Evolutionary conservation across 2,329 filamentous ascomycete species (phyloP).

Genomic region (Hymenoscyphus repandus): DNA sequence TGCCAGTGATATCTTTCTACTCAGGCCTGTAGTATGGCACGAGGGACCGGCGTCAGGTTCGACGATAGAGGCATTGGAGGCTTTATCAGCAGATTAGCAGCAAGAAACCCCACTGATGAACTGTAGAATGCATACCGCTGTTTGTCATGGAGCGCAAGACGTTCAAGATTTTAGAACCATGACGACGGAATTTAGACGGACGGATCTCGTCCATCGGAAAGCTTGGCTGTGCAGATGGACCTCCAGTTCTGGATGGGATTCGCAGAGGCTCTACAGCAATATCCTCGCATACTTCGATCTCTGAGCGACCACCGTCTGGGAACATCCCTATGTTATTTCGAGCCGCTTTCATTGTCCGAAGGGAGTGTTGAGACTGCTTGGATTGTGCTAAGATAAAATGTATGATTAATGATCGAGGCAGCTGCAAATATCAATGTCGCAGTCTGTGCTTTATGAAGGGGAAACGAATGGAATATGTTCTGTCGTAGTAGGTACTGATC

Average conservation of each 20-base stretch:
- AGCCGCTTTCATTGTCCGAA: constrained; percentile 23
- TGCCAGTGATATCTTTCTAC: constrained; percentile 36
- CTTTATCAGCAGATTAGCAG: constrained; percentile 8
- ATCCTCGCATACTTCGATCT: constrained; percentile 2
- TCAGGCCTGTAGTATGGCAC: constrained; percentile 13
- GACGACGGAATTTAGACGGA: constrained; percentile 36
- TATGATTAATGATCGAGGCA: too few species aligned
- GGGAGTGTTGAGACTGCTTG: neutral
- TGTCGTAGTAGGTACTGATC: too few species aligned
- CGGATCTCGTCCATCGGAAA: constrained; percentile 20
- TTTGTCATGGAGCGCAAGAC: constrained; percentile 39
- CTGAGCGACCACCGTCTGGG: neutral
- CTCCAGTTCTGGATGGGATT: neutral
- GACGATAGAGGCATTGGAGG: constrained; percentile 14
- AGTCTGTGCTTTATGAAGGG: neutral
- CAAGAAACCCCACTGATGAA: neutral
- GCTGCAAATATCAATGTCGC: too few species aligned
- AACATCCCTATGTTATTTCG: constrained; percentile 11
- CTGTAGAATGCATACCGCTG: constrained; percentile 26
- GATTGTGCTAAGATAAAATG: neutral
- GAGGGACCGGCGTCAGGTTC: constrained; percentile 6
- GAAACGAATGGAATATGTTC: too few species aligned
- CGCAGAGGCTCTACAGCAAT: neutral
- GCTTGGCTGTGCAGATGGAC: constrained; percentile 25
- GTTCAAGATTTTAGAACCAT: constrained; percentile 39